Evolutionary conservation across 2,329 filamentous ascomycete genomes (phyloP), one percentile per base, ranked within the genome.

Genomic region (Erysiphe neolycopersici): DNA sequence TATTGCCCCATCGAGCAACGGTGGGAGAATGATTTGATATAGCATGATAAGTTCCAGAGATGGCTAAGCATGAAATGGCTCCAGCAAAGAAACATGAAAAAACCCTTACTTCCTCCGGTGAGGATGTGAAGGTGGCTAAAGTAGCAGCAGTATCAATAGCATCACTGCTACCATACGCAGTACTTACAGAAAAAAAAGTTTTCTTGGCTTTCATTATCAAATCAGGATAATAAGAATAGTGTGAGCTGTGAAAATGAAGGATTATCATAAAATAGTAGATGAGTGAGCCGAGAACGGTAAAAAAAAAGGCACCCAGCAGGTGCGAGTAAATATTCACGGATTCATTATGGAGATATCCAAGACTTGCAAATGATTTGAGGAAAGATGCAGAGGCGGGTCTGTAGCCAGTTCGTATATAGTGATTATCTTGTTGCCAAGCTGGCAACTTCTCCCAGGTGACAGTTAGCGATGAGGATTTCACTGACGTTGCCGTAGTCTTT

Each of bases 11-110:
- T 48, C 71, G 76, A 2, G 79, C 75, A 13, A 94, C 81, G 1
- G 61, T 60, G 33, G 73, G 71, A 16, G 80, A 89, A 59, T 98
- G 89, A 51, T 94, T 93, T 18, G 68, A 73, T 41, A 94, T 69
- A 1, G 80, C 70, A 58, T 98, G 89, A 57, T 76, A 98, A 2
- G 77, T 79, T 5, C 83, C 79, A 51, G 78, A 84, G 75, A 85
- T 81, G 18, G 78, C 76, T 43, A 89, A 62, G 53, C 81, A 87
- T 31, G 72, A 54, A 26, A 74, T 67, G 1, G 78, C 79, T 38
- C 83, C 82, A 19, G 64, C 63, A 53, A 92, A 84, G 65, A 89
- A 93, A 60, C 76, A 84, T 1, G 64, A 62, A 56, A 92, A 83
- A 29, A 73, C 80, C 32, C 73, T 49, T n/a, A 81, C 64, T 22